These are phyloP conservation scores for Gryganskiella cystojenkinii DNA, from an alignment of 192 early-diverging fungal genomes.

Conservation along the genomic window DNA sequence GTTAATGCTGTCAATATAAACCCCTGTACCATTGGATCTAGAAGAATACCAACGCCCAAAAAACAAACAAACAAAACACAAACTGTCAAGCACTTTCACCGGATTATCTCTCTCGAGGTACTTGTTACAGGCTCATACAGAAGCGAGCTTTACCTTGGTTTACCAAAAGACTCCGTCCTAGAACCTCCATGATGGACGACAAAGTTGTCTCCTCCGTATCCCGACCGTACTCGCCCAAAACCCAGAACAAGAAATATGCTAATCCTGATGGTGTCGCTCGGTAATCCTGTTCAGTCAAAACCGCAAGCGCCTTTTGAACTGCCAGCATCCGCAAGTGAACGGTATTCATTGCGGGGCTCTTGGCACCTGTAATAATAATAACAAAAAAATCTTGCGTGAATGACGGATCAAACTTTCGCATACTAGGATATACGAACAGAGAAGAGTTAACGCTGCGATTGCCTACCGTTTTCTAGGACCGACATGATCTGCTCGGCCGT, in stretches of 20 bases:
- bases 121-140: too few species aligned
- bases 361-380: slow-evolving; percentile 12
- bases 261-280: not conserved
- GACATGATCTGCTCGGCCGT: slow-evolving; percentile 26
- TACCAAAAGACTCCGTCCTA: slow-evolving; percentile 20
- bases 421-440: too few species aligned
- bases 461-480: slow-evolving; percentile 41
- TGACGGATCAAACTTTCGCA: too few species aligned
- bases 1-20: slow-evolving; percentile 29
- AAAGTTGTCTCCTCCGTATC: slow-evolving; percentile 5
- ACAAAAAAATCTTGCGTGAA: not conserved
- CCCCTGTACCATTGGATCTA: slow-evolving; percentile 20
- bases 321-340: slow-evolving; percentile 25
- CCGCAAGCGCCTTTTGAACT: slow-evolving; percentile 17
- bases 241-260: slow-evolving; percentile 30
- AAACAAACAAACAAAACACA: not conserved
- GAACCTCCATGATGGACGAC: slow-evolving; percentile 10
- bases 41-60: not conserved
- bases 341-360: slow-evolving; percentile 21
- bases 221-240: slow-evolving; percentile 37
- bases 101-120: too few species aligned
- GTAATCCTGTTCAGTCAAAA: slow-evolving; percentile 12
- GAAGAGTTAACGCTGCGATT: too few species aligned
- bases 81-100: too few species aligned
- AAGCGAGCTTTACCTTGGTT: slow-evolving; percentile 48